phyloP scores from a whole-genome alignment of 2,329 filamentous ascomycete species.

The Colletotrichum costaricense region DNA sequence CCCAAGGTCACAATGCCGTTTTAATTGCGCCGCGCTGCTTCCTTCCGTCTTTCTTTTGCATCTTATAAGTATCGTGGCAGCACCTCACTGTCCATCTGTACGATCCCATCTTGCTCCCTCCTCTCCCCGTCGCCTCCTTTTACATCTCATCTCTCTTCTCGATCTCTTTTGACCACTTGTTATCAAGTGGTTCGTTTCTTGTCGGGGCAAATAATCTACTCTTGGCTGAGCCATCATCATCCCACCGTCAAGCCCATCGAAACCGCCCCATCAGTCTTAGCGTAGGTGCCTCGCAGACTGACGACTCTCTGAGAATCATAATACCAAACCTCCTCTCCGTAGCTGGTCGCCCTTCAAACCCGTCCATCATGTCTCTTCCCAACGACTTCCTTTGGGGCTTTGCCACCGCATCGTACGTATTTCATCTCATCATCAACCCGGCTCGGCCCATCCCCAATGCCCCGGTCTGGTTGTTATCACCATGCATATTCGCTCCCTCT shows the following conservation, averaged over 20 bases:
- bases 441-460: slow-evolving; percentile 1
- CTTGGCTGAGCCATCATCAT: background rate
- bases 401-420: slow-evolving; percentile 77
- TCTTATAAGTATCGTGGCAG: slow-evolving; percentile 31
- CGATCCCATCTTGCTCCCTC: slow-evolving; percentile 5
- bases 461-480: slow-evolving; percentile 6
- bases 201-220: background rate
- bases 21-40: slow-evolving; percentile 6
- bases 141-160: background rate
- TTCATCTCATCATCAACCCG: background rate
- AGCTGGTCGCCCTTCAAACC: background rate
- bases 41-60: background rate
- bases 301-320: background rate
- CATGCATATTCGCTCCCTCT: slow-evolving; percentile 14
- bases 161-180: background rate
- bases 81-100: slow-evolving; percentile 6
- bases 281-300: background rate
- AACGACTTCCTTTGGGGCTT: slow-evolving; percentile 83
- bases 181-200: slow-evolving; percentile 10
- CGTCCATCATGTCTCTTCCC: slow-evolving; percentile 66
- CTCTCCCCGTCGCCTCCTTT: slow-evolving; percentile 8
- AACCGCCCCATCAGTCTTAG: background rate
- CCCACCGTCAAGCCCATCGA: background rate
- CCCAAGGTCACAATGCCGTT: slow-evolving; percentile 2
- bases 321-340: background rate